Conservation (phyloP, 2,329 filamentous ascomycete species). For the Cordyceps tenuipes region DNA sequence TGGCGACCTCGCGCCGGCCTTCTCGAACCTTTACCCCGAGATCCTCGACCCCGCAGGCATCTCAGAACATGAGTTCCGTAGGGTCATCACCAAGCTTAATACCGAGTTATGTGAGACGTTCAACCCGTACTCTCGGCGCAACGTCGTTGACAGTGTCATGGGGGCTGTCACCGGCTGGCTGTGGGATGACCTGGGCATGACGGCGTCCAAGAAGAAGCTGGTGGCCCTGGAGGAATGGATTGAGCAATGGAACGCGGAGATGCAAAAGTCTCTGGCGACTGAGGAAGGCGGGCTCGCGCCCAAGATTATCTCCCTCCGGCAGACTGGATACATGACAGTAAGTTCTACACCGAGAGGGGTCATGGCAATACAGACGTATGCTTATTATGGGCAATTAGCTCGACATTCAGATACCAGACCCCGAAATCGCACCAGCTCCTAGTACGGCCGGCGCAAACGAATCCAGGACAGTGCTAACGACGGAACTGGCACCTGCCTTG, state of each 20-base stretch:
- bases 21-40: conserved; percentile 92
- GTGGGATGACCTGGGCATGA: conserved; percentile 83
- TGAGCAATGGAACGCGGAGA: conserved; percentile 74
- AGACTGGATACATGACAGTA: conserved; percentile 82
- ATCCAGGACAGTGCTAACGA: conserved; percentile 25
- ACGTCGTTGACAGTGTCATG: conserved; percentile 70
- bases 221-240: conserved; percentile 70
- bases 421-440: conserved; percentile 53
- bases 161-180: conserved; percentile 85
- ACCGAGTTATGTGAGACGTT: conserved; percentile 67
- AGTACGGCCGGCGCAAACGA: conserved; percentile 34
- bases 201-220: conserved; percentile 64
- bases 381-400: conserved; percentile 37
- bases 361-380: not conserved
- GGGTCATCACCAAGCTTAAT: conserved; percentile 75
- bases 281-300: conserved; percentile 48
- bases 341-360: conserved; percentile 23
- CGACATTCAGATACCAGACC: conserved; percentile 74
- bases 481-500: conserved; percentile 24
- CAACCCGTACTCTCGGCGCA: conserved; percentile 66
- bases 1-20: conserved; percentile 86
- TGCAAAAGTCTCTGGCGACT: conserved; percentile 46
- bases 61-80: conserved; percentile 77
- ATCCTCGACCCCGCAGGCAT: conserved; percentile 81
- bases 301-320: conserved; percentile 67